Percentiles rank a stretch among this genome's conserved stretches.
These are phyloP conservation scores for Heritiera fomes DNA, from an alignment of 345 rosid genomes.

Conservation along the genomic window DNA sequence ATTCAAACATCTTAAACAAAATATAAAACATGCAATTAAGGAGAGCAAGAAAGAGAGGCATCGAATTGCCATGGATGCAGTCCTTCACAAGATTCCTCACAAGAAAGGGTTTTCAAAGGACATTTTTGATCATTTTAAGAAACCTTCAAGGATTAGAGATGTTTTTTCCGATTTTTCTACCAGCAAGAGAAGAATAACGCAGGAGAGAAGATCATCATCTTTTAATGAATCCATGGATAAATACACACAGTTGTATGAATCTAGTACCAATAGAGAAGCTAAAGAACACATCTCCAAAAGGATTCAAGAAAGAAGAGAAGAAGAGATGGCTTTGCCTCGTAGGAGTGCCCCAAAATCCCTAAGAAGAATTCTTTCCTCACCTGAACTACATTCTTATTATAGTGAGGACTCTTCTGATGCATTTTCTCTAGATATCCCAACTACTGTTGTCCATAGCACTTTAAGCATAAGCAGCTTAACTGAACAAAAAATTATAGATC, in stretches of 20 bases:
- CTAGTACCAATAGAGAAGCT: slow-evolving; percentile 45
- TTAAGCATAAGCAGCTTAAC: slow-evolving; percentile 24
- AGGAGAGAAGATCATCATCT: slow-evolving; percentile 54
- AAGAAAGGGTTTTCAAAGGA: slow-evolving; percentile 54
- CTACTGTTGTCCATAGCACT: slow-evolving; percentile 8
- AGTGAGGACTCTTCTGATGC: slow-evolving; percentile 33
- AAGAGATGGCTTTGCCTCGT: slow-evolving; percentile 22
- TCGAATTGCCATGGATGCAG: slow-evolving; percentile 76
- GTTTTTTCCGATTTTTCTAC: slow-evolving; percentile 14
- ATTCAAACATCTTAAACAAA: slow-evolving; percentile 67
- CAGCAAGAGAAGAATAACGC: slow-evolving; percentile 15
- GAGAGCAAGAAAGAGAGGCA: slow-evolving; percentile 64
- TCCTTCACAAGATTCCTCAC: slow-evolving; percentile 75
- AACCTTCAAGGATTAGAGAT: slow-evolving; percentile 17
- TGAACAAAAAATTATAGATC: slow-evolving; percentile 28
- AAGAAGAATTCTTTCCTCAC: slow-evolving; percentile 62
- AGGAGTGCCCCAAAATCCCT: slow-evolving; percentile 34
- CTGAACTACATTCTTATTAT: slow-evolving; percentile 48
- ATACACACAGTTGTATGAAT: slow-evolving; percentile 62
- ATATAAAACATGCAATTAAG: slow-evolving; percentile 59
- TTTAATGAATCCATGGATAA: slow-evolving; percentile 57
- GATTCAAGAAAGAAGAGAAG: slow-evolving; percentile 34
- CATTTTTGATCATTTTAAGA: slow-evolving; percentile 36
- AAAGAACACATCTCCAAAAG: slow-evolving; percentile 38
- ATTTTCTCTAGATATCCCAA: slow-evolving; percentile 25